phyloP scores from a whole-genome alignment of 2,329 filamentous ascomycete species.

The Fonsecaea multimorphosa region DNA sequence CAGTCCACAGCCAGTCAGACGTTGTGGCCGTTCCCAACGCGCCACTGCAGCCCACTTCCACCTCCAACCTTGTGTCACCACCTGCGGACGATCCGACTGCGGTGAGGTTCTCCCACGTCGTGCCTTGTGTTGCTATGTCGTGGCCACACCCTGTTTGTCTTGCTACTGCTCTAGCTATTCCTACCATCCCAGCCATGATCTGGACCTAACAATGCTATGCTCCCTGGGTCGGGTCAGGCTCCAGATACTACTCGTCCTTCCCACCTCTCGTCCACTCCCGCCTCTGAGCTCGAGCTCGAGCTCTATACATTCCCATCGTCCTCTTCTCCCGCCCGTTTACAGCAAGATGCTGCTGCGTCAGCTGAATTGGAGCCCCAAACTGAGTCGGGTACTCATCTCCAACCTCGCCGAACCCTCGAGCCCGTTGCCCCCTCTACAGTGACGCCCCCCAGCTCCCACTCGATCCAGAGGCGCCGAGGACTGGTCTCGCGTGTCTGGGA shows the following conservation, averaged over 20 bases:
- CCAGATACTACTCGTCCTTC: conserved; percentile 9
- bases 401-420: conserved; percentile 13
- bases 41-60: background rate
- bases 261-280: background rate
- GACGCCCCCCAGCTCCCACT: conserved; percentile 20
- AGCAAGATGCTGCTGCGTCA: conserved; percentile 31
- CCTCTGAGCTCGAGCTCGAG: conserved; percentile 28
- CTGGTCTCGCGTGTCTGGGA: conserved; percentile 31
- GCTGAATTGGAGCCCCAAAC: conserved; percentile 21
- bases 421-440: conserved; percentile 19
- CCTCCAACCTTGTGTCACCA: conserved; percentile 15
- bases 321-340: conserved; percentile 15
- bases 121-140: background rate
- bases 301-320: conserved; percentile 23
- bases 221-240: conserved; percentile 20
- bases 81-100: background rate
- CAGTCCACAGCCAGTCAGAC: background rate
- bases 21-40: conserved; percentile 11
- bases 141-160: background rate
- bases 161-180: background rate
- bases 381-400: conserved; percentile 23
- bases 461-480: conserved; percentile 14
- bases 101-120: background rate
- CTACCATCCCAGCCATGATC: background rate
- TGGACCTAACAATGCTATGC: conserved; percentile 26